A percentile compares a stretch with the other conserved stretches of the same genome.
Evolutionary conservation across 148 eudicot species (phyloP).

Genomic region (Tetragonia tetragonoides): DNA sequence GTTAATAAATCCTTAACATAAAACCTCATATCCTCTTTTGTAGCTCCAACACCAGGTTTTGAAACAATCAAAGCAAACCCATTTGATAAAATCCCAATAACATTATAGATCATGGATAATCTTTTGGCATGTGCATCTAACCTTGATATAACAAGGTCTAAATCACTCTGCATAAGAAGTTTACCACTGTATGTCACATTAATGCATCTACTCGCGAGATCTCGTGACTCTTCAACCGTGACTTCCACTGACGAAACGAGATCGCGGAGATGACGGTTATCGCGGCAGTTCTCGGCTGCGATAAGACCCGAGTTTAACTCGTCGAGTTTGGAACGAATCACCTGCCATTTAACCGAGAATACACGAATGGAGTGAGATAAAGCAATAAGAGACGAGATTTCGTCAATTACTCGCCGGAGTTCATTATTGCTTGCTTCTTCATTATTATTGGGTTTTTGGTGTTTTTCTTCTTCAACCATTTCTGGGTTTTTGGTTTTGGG

Average conservation of each 20-base stretch:
- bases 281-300: conserved; percentile 36
- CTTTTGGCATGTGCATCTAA: conserved; percentile 37
- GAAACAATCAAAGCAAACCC: conserved; percentile 60
- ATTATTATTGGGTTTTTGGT: conserved; percentile 11
- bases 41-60: conserved; percentile 44
- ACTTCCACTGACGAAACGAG: conserved; percentile 26
- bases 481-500: background rate
- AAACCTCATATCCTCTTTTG: conserved; percentile 61
- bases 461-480: conserved; percentile 43
- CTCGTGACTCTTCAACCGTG: conserved; percentile 37
- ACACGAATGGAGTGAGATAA: conserved; percentile 56
- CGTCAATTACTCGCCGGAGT: conserved; percentile 37
- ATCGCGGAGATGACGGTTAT: conserved; percentile 24
- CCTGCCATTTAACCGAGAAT: conserved; percentile 65
- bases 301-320: conserved; percentile 54
- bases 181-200: conserved; percentile 59
- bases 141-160: conserved; percentile 46
- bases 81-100: conserved; percentile 38
- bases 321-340: conserved; percentile 57
- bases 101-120: conserved; percentile 40
- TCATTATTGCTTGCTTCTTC: conserved; percentile 25
- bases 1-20: conserved; percentile 62
- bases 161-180: conserved; percentile 83
- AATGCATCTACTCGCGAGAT: conserved; percentile 45
- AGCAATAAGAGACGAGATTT: conserved; percentile 39